Evolutionary conservation across 2,329 filamentous ascomycete species (phyloP).

Genomic region (Sphaerulina populicola): DNA sequence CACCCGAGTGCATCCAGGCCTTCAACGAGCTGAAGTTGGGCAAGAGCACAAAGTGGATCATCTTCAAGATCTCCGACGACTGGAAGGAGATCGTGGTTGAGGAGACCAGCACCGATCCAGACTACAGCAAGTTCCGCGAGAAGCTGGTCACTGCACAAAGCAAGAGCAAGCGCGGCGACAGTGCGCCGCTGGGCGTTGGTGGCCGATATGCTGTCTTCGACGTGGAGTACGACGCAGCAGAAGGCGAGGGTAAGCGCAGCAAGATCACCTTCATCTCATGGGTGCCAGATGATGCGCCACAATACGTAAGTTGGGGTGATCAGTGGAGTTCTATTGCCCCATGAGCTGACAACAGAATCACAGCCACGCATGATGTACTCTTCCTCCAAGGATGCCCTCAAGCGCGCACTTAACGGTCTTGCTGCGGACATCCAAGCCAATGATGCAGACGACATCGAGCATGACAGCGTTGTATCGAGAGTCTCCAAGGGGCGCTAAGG

Average conservation of each 20-base stretch:
- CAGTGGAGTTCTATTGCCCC: not conserved
- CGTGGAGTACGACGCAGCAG: constrained; percentile 65
- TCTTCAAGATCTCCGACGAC: constrained; percentile 80
- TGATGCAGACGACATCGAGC: constrained; percentile 74
- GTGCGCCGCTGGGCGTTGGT: constrained; percentile 43
- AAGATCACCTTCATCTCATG: constrained; percentile 73
- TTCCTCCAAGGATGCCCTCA: constrained; percentile 73
- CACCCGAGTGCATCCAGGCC: constrained; percentile 57
- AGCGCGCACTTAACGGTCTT: constrained; percentile 67
- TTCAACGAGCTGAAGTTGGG: constrained; percentile 79
- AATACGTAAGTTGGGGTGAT: constrained; percentile 53
- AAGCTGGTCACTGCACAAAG: constrained; percentile 65
- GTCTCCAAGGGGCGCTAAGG: constrained; percentile 46
- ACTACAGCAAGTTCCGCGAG: constrained; percentile 67
- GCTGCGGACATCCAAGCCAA: constrained; percentile 75
- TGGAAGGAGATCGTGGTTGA: constrained; percentile 76
- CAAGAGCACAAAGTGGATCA: constrained; percentile 72
- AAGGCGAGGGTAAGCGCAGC: constrained; percentile 64
- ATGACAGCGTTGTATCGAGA: constrained; percentile 55
- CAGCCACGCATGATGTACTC: constrained; percentile 87
- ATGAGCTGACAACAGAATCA: constrained; percentile 1
- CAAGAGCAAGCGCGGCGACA: constrained; percentile 56
- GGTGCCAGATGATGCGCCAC: constrained; percentile 70
- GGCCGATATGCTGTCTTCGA: constrained; percentile 81
- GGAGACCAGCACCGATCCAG: constrained; percentile 56